These are phyloP conservation scores for Stevia rebaudiana DNA, from an alignment of 140 eudicot genomes.

Conservation along the genomic window DNA sequence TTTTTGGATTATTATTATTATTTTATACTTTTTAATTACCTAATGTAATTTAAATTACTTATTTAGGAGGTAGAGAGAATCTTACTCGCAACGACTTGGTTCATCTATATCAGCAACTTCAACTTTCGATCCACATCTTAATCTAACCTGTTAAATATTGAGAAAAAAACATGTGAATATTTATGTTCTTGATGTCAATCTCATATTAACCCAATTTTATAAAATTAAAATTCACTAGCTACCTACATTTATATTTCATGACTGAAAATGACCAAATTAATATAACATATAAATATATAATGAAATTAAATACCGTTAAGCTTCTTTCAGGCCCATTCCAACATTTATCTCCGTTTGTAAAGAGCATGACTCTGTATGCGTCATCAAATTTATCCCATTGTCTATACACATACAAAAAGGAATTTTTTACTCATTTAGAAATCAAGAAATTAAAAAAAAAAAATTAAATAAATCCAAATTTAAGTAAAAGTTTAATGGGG, in stretches of 20 bases:
- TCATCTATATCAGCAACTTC: constrained; percentile 85
- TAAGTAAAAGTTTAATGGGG: constrained; percentile 10
- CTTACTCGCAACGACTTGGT: constrained; percentile 99
- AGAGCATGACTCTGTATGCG: constrained; percentile 72
- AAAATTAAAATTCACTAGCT: too few species aligned
- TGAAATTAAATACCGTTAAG: constrained; percentile 58
- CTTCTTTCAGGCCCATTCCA: constrained; percentile 99
- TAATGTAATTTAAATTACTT: too few species aligned
- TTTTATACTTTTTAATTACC: too few species aligned
- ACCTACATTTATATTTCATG: neutral
- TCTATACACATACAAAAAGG: constrained; percentile 29
- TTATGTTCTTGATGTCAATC: too few species aligned
- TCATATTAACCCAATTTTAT: too few species aligned
- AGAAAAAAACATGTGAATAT: neutral
- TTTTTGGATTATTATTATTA: too few species aligned
- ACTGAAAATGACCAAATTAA: neutral
- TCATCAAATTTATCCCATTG: constrained; percentile 92
- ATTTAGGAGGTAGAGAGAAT: too few species aligned
- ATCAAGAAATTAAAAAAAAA: neutral
- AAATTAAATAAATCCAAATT: neutral
- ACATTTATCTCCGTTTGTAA: constrained; percentile 80
- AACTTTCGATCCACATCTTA: constrained; percentile 90
- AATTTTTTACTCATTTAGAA: neutral
- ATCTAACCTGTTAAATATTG: constrained; percentile 52
- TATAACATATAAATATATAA: neutral